Evolutionary conservation across 352 stramenopile species (phyloP), one percentile per base, ranked within the genome.

Genomic region (Globisporangium orthogonon): DNA sequence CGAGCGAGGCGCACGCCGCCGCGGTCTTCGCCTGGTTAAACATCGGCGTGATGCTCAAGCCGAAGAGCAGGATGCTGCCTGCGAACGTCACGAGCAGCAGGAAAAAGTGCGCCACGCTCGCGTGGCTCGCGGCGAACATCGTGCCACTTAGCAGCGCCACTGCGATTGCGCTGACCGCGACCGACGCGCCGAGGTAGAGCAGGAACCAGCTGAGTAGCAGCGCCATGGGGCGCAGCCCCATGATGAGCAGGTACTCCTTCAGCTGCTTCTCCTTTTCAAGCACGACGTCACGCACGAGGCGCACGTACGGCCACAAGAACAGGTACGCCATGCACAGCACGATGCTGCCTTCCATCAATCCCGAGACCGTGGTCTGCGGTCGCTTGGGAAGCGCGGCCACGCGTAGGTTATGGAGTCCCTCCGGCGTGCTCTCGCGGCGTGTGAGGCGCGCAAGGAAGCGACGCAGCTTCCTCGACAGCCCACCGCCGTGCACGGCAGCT

Each of bases 241-340:
- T 90, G 46, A 97, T 97, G 50, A 95, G 70, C 67, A 97, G 49
- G 56, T 92, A 94, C 51, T 97, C 86, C 59, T 93, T 91, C 35
- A 96, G 65, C 56, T 91, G 76, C 47, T 78, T 88, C 68, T 97
- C 91, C 61, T 97, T 97, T 46, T 97, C 91, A 37, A 78, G 60
- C 39, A 98, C 87, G 18, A 97, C 69, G 37, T 90, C 76, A 35
- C 88, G 87, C 49, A 97, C 74, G 41, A 97, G 67, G 5, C 83
- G 78, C 17, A 75, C 82, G 45, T 88, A 95, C 6, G 91, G 89
- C 73, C 89, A 97, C 50, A 97, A 50, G 51, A 93, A 94, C 11
- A 91, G 41, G 33, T 92, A 92, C 23, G 66, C 68, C 58, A 89
- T 71, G 51, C 74, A 91, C 30, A 91, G 72, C 3, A 92, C 70